These are phyloP conservation scores for Elaeagnus macrophylla DNA, from an alignment of 306 rosid genomes.

Conservation along the genomic window DNA sequence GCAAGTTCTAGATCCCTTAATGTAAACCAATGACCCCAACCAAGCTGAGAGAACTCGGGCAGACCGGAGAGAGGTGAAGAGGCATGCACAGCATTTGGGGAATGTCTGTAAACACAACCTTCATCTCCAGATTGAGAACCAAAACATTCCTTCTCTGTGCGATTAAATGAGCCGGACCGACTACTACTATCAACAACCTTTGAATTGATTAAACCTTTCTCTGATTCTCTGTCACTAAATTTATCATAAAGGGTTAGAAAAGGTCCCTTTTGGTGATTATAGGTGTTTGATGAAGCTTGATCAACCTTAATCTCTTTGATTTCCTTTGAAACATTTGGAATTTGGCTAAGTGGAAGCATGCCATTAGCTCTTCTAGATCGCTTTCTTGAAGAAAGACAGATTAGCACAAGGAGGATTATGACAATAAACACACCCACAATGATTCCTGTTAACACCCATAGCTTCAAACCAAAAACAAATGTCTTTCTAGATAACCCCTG, in stretches of 20 bases:
- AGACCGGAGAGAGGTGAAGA: constrained; percentile 75
- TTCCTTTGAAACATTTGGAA: constrained; percentile 62
- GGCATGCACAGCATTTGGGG: constrained; percentile 42
- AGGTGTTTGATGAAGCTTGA: constrained; percentile 53
- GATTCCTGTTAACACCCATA: constrained; percentile 73
- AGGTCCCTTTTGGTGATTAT: constrained; percentile 24
- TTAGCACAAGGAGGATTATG: constrained; percentile 49
- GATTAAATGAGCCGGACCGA: constrained; percentile 61
- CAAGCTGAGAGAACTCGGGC: constrained; percentile 88
- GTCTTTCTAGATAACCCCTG: constrained; percentile 60
- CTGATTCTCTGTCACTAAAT: constrained; percentile 51
- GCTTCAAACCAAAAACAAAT: constrained; percentile 59
- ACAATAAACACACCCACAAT: constrained; percentile 58
- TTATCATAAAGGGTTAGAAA: constrained; percentile 45
- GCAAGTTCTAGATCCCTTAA: constrained; percentile 85
- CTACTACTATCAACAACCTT: constrained; percentile 59
- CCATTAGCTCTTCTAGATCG: constrained; percentile 57
- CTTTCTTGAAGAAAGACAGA: constrained; percentile 68
- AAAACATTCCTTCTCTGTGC: constrained; percentile 44
- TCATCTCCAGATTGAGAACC: constrained; percentile 68
- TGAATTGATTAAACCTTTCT: constrained; percentile 49
- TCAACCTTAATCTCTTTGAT: constrained; percentile 80
- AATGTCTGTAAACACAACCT: constrained; percentile 34
- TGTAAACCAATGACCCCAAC: constrained; percentile 99
- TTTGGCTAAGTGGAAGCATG: constrained; percentile 49